These are phyloP conservation scores for Sherardia arvensis DNA, from an alignment of 257 asterid genomes.

Conservation along the genomic window DNA sequence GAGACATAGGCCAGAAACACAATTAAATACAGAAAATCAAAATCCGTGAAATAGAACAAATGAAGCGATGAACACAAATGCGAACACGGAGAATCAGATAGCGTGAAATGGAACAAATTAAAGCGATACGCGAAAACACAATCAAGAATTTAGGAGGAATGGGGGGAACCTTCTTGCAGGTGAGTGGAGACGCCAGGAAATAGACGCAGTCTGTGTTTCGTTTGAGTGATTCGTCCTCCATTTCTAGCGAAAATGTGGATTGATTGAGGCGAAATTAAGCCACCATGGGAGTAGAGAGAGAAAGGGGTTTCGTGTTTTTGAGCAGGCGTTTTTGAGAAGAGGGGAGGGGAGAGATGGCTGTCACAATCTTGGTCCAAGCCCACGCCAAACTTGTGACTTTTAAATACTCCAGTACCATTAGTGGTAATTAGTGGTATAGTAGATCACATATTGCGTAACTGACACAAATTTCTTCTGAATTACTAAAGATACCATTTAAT, in stretches of 20 bases:
- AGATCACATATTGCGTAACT: not conserved
- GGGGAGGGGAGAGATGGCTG: not conserved
- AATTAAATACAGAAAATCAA: not conserved
- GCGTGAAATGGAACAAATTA: not conserved
- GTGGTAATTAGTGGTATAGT: too few species aligned
- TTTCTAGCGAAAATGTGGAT: constrained; percentile 6
- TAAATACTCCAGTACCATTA: not conserved
- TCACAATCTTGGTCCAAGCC: not conserved
- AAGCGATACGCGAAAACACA: not conserved
- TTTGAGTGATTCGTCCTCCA: constrained; percentile 60
- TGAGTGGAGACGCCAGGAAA: constrained; percentile 89
- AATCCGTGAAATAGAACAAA: not conserved
- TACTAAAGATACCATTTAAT: not conserved
- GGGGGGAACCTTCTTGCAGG: constrained; percentile 75
- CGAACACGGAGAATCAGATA: not conserved
- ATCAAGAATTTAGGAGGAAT: not conserved
- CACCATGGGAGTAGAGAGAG: not conserved
- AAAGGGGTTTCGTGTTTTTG: not conserved
- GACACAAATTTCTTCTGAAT: not conserved
- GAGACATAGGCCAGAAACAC: not conserved
- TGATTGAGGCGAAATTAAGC: not conserved
- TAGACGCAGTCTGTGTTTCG: constrained; percentile 85
- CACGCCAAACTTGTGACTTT: not conserved
- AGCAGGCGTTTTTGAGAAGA: not conserved
- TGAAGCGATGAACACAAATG: not conserved